Evolutionary conservation across 2,329 filamentous ascomycete species (phyloP).

Genomic region (Chaetomiaceae sp.): DNA sequence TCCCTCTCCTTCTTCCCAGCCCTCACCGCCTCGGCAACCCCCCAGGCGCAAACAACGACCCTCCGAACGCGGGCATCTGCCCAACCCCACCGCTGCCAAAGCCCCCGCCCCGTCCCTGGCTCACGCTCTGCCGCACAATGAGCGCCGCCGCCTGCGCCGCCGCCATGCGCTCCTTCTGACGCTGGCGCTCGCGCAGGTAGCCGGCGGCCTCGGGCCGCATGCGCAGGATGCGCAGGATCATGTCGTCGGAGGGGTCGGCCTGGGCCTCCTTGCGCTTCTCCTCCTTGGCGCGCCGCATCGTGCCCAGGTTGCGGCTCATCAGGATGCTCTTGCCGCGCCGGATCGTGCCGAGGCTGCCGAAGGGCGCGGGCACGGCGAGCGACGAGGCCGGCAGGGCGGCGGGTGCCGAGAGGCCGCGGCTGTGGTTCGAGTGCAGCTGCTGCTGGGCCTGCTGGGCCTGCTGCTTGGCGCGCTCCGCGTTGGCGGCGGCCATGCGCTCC

Average conservation of each 20-base stretch:
- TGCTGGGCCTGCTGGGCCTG: constrained; percentile 58
- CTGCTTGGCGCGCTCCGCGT: constrained; percentile 66
- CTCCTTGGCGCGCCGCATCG: constrained; percentile 92
- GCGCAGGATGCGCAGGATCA: constrained; percentile 89
- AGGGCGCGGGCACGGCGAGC: constrained; percentile 42
- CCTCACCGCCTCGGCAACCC: constrained; percentile 43
- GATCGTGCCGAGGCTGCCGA: constrained; percentile 64
- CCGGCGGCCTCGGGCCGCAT: constrained; percentile 87
- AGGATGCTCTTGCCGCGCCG: constrained; percentile 74
- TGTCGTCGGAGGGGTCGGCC: constrained; percentile 94
- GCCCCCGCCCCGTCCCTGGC: constrained; percentile 42
- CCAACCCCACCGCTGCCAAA: too few species aligned
- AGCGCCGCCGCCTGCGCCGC: constrained; percentile 85
- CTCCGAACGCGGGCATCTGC: constrained; percentile 31
- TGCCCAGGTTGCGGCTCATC: constrained; percentile 88
- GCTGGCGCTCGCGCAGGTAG: constrained; percentile 83
- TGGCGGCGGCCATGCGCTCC: constrained; percentile 89
- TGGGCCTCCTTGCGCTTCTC: constrained; percentile 94
- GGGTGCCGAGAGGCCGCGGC: constrained; percentile 62
- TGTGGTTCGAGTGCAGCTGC: constrained; percentile 33
- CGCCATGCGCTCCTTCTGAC: constrained; percentile 89
- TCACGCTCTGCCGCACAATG: constrained; percentile 88
- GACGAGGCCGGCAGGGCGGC: constrained; percentile 14
- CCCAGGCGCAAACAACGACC: constrained; percentile 38
- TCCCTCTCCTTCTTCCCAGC: not conserved